A percentile compares a stretch with the other conserved stretches of the same genome.
Evolutionary conservation across 148 eudicot species (phyloP).

Genomic region (Arbutus unedo): DNA sequence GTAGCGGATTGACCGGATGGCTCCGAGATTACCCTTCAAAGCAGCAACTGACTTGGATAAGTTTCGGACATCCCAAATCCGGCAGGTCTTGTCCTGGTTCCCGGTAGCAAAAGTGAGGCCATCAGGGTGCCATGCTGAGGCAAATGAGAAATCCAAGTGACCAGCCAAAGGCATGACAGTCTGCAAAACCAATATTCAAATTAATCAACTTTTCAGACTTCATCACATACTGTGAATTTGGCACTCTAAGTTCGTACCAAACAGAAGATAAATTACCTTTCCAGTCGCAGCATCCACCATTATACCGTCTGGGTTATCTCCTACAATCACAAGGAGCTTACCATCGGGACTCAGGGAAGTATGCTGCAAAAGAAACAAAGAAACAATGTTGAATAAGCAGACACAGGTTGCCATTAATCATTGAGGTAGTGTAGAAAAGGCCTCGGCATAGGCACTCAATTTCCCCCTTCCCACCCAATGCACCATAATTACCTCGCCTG

Average conservation of each 20-base stretch:
- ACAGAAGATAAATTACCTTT: conserved; percentile 39
- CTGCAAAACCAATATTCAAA: conserved; percentile 33
- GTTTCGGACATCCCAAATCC: conserved; percentile 75
- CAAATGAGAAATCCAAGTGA: conserved; percentile 77
- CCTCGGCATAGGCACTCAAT: background rate
- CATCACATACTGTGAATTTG: background rate
- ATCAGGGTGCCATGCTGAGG: conserved; percentile 86
- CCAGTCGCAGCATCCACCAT: conserved; percentile 66
- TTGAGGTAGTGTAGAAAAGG: background rate
- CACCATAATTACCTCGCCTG: background rate
- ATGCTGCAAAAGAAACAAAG: conserved; percentile 41
- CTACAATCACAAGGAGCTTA: conserved; percentile 58
- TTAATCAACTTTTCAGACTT: background rate
- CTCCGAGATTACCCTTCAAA: conserved; percentile 72
- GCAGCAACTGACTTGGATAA: conserved; percentile 52
- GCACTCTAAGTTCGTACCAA: background rate
- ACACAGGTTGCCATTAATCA: background rate
- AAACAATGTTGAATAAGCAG: background rate
- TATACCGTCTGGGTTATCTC: conserved; percentile 61
- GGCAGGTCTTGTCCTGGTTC: conserved; percentile 83
- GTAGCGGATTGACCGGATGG: conserved; percentile 77
- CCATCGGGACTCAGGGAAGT: conserved; percentile 76
- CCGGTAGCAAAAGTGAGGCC: conserved; percentile 79
- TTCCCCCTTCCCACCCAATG: background rate
- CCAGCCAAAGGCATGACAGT: conserved; percentile 43